Base-by-base conservation (phyloP, 2,329 filamentous ascomycete species). In the Xylaria sp. region DNA sequence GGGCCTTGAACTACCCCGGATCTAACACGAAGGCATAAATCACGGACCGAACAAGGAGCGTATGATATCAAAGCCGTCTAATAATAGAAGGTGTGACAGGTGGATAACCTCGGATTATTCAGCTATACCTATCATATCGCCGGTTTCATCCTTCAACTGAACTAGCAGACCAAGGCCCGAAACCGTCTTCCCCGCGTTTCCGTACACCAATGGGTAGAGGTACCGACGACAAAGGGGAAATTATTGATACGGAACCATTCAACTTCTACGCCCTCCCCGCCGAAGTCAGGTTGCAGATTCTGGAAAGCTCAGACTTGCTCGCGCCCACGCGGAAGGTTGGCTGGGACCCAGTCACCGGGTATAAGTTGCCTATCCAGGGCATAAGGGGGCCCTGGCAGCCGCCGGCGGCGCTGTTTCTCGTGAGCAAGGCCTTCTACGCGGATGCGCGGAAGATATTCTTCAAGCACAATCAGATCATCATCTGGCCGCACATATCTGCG, bases 181-280 rank as follows among this genome's bases (percentile, higher is more conserved):
- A 14, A 17, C 17, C 39, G 9, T 54, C 48, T 24, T 56, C 51
- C 21, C 50, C 34, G 17, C 59, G 19, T 42, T 17, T 17, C 14
- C 39, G 9, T 11, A 42, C 19, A 3, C 21, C 24, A 2, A 63
- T 36, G 36, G 6, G 7, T n/a, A 57, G 24, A 27, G 30, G 9
- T 39, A 32, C 14, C 42, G 2, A 19, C 42, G 30, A 17, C 4
- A 19, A 9, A 3, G 30, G n/a, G 27, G 34, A 19, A 8, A 19
- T 17, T 5, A 11, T 17, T 14, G 14, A 2, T 17, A 30, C 45
- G 3, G 54, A 12, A 9, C 32, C 45, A 4, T 67, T 64, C 27
- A 24, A 47, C 47, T 59, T 64, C 57, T 50, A 17, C 58, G 30
- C 4, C 9, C 21, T 67, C 32, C 65, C 65, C 39, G 17, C 65